Percentiles rank a stretch among this genome's conserved stretches.
Evolutionary conservation across 202 grass and related monocot genomes (phyloP).

Genomic region (Setaria viridis): DNA sequence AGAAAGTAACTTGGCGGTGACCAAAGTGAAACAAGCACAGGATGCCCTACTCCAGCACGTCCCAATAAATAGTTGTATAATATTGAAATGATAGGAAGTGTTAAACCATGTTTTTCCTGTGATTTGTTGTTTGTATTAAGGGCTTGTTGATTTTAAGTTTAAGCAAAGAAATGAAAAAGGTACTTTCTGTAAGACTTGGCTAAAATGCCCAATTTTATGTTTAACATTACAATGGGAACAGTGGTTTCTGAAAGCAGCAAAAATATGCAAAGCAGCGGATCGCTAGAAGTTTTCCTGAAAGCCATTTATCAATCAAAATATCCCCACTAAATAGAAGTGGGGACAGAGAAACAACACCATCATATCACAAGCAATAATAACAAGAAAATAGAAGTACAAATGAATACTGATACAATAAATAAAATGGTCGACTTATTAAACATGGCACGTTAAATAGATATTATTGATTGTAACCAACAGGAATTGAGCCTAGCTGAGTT

Average conservation of each 20-base stretch:
- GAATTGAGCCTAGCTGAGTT: background rate
- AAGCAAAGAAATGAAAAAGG: background rate
- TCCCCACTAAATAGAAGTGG: background rate
- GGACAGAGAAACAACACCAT: background rate
- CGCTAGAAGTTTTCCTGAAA: background rate
- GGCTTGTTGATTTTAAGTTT: background rate
- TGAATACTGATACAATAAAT: background rate
- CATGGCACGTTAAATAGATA: background rate
- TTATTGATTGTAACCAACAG: background rate
- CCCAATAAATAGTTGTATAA: background rate
- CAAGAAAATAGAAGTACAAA: background rate
- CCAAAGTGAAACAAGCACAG: background rate
- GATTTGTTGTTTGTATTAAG: background rate
- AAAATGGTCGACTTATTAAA: background rate
- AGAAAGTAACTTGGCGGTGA: background rate
- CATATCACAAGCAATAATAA: conserved; percentile 11
- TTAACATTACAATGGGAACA: too few species aligned
- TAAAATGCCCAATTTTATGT: background rate
- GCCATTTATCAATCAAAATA: background rate
- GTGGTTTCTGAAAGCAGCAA: background rate
- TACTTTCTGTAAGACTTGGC: conserved; percentile 6
- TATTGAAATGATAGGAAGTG: background rate
- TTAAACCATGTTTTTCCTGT: background rate
- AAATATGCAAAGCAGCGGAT: background rate
- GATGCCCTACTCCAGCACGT: conserved; percentile 19